Evolutionary conservation across 306 rosid species (phyloP), one percentile per base, ranked within the genome.

Genomic region (Mimosa bimucronata): DNA sequence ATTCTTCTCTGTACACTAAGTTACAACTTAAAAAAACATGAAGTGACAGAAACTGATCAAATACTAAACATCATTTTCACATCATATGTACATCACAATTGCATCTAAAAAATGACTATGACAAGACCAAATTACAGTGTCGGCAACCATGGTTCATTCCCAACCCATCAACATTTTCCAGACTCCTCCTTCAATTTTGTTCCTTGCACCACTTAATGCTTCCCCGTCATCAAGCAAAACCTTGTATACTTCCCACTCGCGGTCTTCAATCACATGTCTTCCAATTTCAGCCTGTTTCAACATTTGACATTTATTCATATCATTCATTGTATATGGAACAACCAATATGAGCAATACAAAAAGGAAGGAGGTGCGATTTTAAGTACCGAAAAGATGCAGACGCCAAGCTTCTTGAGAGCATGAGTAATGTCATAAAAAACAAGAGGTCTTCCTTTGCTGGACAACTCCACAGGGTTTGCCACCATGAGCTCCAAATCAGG

Each of bases 81-180:
- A 28, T 7, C 71, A 64, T 42, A 74, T 48, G 50, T 68, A 60
- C 58, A 50, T 79, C 78, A 68, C 41, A 73, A 50, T 78, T 79
- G 46, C 79, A 65, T 75, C 79, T 79, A 68, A 75, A 2, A 3
- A 34, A 58, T 73, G 30, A 55, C 52, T 75, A 70, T 10, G 70
- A 46, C 52, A 64, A 70, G 26, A 82, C 67, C 38, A 61, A 29
- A 13, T 28, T 14, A 14, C 38, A 15, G n/a, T 88, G 53, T 53
- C 79, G 75, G 85, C 82, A 52, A 28, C 57, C 57, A 29, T 71
- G 73, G 71, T 40, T 67, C 74, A 11, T 69, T 69, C 90, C 99
- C 99, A 95, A 65, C 99, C 99, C 99, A 95, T 92, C 94, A 95
- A 86, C 96, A 86, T 89, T 85, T 87, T 91, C 94, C 99, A 89